Percentiles rank a stretch among this genome's conserved stretches.
phyloP scores from a whole-genome alignment of 495 filamentous ascomycete species.

The Penicillium arizonense region DNA sequence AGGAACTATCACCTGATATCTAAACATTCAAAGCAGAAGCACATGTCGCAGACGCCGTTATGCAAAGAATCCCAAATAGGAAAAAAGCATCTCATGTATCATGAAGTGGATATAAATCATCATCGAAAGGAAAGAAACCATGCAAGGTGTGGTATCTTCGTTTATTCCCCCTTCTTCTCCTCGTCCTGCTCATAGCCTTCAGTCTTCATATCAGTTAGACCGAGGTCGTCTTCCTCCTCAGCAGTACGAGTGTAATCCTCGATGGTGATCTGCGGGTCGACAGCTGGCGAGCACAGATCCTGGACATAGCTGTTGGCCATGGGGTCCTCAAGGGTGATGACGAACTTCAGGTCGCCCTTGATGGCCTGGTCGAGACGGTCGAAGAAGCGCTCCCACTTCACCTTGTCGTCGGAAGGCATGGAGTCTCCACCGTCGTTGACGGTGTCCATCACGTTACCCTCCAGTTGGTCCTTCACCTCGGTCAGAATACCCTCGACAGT shows the following conservation, averaged over 20 bases:
- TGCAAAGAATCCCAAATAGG: slow-evolving; percentile 14
- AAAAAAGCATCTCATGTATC: slow-evolving; percentile 27
- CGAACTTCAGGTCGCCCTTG: slow-evolving; percentile 76
- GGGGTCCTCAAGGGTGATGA: slow-evolving; percentile 83
- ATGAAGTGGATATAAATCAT: slow-evolving; percentile 23
- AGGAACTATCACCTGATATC: slow-evolving; percentile 22
- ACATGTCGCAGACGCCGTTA: slow-evolving; percentile 24
- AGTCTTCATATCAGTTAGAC: slow-evolving; percentile 86
- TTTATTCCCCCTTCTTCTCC: slow-evolving; percentile 28
- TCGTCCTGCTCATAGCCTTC: slow-evolving; percentile 74
- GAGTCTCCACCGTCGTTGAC: slow-evolving; percentile 68
- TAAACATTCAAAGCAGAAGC: slow-evolving; percentile 14
- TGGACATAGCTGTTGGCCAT: slow-evolving; percentile 92
- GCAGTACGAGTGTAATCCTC: slow-evolving; percentile 87
- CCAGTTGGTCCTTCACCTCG: slow-evolving; percentile 86
- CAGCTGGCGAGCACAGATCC: slow-evolving; percentile 68
- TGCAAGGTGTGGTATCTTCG: background rate
- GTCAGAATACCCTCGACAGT: slow-evolving; percentile 94
- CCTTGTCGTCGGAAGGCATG: slow-evolving; percentile 56
- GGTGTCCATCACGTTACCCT: slow-evolving; percentile 71
- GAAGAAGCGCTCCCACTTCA: slow-evolving; percentile 82
- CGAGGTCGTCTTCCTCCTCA: slow-evolving; percentile 89
- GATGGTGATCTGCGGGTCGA: slow-evolving; percentile 74
- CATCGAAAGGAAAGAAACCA: background rate
- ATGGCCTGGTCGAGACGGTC: slow-evolving; percentile 71